Conservation (phyloP, 345 rosid genomes). For the Hibiscus trionum region DNA sequence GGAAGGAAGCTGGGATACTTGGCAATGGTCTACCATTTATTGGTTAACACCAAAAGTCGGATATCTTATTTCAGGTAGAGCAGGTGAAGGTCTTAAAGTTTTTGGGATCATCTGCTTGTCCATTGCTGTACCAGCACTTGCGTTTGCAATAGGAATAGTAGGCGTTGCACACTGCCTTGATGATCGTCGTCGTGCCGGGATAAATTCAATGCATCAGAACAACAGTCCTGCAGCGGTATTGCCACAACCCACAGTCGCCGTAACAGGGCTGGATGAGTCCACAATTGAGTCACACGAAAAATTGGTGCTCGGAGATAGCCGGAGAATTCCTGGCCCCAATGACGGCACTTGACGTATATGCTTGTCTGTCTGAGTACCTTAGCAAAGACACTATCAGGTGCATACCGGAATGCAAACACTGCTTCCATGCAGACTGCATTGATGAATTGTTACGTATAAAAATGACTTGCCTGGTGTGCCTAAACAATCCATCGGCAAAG, state of each 20-base stretch:
- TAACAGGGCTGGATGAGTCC: constrained; percentile 55
- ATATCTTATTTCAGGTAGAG: not conserved
- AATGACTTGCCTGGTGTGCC: constrained; percentile 55
- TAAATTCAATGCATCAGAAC: constrained; percentile 2
- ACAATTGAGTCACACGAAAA: constrained; percentile 59
- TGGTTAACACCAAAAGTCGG: no score
- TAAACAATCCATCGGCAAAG: constrained; percentile 42
- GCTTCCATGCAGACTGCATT: constrained; percentile 63
- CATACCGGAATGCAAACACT: constrained; percentile 62
- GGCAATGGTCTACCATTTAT: no score
- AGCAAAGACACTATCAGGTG: no score
- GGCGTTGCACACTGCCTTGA: constrained; percentile 12
- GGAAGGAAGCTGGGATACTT: no score
- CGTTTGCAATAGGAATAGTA: constrained; percentile 27
- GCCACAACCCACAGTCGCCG: constrained; percentile 13
- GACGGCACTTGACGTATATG: no score
- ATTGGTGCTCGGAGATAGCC: constrained; percentile 31
- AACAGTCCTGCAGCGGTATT: constrained; percentile 2
- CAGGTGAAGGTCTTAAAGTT: not conserved
- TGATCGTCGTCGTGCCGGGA: constrained; percentile 1
- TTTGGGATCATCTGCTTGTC: constrained; percentile 38
- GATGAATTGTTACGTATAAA: constrained; percentile 66
- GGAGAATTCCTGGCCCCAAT: no score
- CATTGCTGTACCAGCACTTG: constrained; percentile 32
- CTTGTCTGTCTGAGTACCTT: no score